phyloP scores from a whole-genome alignment of 2,329 filamentous ascomycete genomes.

The Thielaviopsis euricoi region DNA sequence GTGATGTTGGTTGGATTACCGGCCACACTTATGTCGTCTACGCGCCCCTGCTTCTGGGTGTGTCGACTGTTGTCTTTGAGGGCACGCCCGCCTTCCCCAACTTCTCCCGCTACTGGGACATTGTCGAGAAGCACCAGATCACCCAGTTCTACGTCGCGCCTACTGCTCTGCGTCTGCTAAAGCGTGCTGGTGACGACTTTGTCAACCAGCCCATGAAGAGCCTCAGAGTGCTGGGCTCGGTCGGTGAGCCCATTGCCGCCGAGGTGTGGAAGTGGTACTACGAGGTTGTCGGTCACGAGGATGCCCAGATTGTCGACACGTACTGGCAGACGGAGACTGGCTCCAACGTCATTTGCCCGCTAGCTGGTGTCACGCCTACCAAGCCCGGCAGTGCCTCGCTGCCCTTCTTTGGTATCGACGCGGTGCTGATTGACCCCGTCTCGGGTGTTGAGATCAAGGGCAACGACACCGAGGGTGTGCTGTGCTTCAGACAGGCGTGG shows the following conservation, averaged over 20 bases:
- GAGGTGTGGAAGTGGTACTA: slow-evolving; percentile 99
- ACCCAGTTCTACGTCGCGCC: slow-evolving; percentile 98
- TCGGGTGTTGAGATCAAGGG: slow-evolving; percentile 85
- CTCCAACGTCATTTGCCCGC: slow-evolving; percentile 84
- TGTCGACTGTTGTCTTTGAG: slow-evolving; percentile 92
- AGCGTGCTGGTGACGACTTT: slow-evolving; percentile 87
- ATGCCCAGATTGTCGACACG: slow-evolving; percentile 87
- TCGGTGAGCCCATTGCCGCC: slow-evolving; percentile 92
- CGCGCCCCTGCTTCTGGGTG: slow-evolving; percentile 79
- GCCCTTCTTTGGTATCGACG: slow-evolving; percentile 96
- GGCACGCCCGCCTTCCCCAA: slow-evolving; percentile 94
- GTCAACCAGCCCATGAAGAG: slow-evolving; percentile 81
- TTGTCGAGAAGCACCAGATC: slow-evolving; percentile 85
- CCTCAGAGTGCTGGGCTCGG: slow-evolving; percentile 78
- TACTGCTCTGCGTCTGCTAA: slow-evolving; percentile 79
- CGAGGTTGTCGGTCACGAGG: slow-evolving; percentile 82
- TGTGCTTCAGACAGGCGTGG: slow-evolving; percentile 96
- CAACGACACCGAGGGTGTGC: slow-evolving; percentile 92
- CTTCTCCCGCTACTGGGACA: slow-evolving; percentile 98
- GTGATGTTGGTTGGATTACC: slow-evolving; percentile 98
- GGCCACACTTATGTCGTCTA: slow-evolving; percentile 98
- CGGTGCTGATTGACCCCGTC: slow-evolving; percentile 91
- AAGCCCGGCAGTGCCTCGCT: slow-evolving; percentile 93
- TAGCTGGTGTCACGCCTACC: slow-evolving; percentile 85
- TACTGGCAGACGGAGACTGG: slow-evolving; percentile 99